Conservation (phyloP, 176 grass and related monocot genomes). For the Cenchrus purpureus region DNA sequence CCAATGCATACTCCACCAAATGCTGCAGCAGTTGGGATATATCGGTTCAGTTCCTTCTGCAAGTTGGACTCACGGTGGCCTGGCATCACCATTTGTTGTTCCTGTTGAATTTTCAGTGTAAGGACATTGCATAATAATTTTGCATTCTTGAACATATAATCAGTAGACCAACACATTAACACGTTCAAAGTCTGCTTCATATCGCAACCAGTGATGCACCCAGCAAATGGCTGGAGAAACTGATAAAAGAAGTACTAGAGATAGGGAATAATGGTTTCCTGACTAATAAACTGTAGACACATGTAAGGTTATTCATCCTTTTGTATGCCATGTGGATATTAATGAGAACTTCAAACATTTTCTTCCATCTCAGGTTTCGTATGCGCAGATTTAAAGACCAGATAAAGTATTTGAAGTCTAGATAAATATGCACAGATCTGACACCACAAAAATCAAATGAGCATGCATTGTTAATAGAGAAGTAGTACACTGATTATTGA, state of each 20-base stretch:
- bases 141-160: neutral
- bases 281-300: neutral
- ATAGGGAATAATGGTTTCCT: neutral
- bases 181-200: neutral
- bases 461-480: neutral
- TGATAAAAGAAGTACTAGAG: neutral
- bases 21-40: conserved; percentile 93
- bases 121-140: conserved; percentile 7
- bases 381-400: neutral
- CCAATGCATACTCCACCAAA: conserved; percentile 97
- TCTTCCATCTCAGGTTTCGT: neutral
- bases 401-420: neutral
- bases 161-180: neutral
- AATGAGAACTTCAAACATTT: neutral
- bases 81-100: conserved; percentile 99
- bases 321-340: neutral
- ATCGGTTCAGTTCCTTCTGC: conserved; percentile 91
- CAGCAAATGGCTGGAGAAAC: neutral
- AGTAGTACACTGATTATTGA: neutral
- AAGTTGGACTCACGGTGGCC: conserved; percentile 93
- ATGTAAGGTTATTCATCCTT: neutral
- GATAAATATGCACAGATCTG: neutral
- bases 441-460: neutral
- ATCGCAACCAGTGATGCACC: neutral
- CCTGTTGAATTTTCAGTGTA: conserved; percentile 46